These are phyloP conservation scores for Debaryomyces hansenii DNA, from an alignment of 805 yeast genomes.

Conservation along the genomic window DNA sequence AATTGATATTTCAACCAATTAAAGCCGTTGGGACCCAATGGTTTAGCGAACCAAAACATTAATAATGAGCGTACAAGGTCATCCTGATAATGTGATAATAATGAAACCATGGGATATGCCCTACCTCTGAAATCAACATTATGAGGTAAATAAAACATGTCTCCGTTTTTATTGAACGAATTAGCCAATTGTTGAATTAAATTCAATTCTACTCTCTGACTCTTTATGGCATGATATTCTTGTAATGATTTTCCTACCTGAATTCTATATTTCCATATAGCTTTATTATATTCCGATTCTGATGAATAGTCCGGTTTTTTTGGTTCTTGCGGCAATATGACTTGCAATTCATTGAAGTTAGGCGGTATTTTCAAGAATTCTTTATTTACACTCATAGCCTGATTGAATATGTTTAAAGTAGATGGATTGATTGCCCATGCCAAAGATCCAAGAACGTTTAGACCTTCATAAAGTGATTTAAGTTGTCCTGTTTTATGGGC, in stretches of 20 bases:
- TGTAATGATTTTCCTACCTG: constrained; percentile 2
- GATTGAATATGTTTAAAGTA: constrained; percentile 21
- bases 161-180: constrained; percentile 31
- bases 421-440: constrained; percentile 38
- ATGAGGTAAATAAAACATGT: constrained; percentile 38
- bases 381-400: constrained; percentile 14
- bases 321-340: constrained; percentile 1
- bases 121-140: constrained; percentile 42
- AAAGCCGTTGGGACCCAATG: constrained; percentile 35
- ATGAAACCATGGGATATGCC: constrained; percentile 38
- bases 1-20: constrained; percentile 41
- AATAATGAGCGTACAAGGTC: constrained; percentile 34
- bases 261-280: constrained; percentile 2
- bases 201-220: constrained; percentile 19
- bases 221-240: constrained; percentile 11
- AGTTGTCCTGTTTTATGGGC: constrained; percentile 35
- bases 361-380: constrained; percentile 31
- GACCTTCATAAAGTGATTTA: constrained; percentile 24
- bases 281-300: background rate
- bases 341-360: constrained; percentile 1
- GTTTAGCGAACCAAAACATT: constrained; percentile 38
- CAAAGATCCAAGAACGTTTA: constrained; percentile 26
- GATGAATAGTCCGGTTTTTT: background rate
- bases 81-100: constrained; percentile 34
- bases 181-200: constrained; percentile 21